Percentiles rank a stretch among this genome's conserved stretches.
Evolutionary conservation across 768 basidiomycete species (phyloP).

Genomic region (Phanerodontia chrysosporium): DNA sequence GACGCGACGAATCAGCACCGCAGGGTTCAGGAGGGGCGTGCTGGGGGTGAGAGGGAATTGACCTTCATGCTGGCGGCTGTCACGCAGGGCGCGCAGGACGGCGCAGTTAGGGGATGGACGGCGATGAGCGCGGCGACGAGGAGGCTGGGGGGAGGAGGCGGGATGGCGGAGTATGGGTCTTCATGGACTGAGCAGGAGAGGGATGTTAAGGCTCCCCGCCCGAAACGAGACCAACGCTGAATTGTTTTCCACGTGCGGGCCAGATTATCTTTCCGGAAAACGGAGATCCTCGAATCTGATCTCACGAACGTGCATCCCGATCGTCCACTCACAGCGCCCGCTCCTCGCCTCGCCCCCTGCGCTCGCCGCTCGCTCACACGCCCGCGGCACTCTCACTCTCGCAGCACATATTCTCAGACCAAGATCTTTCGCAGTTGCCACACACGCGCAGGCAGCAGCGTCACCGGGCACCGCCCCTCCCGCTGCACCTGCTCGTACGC

Average conservation of each 20-base stretch:
- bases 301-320: slow-evolving; percentile 11
- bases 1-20: slow-evolving; percentile 11
- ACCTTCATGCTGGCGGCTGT: slow-evolving; percentile 28
- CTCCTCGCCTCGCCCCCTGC: neutral
- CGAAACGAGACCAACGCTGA: slow-evolving; percentile 2
- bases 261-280: slow-evolving; percentile 4
- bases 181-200: slow-evolving; percentile 15
- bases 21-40: slow-evolving; percentile 7
- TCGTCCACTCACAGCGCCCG: neutral
- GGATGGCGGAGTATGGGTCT: slow-evolving; percentile 1
- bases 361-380: neutral
- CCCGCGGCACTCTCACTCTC: neutral
- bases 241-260: slow-evolving; percentile 9
- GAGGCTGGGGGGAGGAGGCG: slow-evolving; percentile 1
- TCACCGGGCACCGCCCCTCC: slow-evolving; percentile 81
- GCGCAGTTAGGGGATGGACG: neutral
- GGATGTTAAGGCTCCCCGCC: slow-evolving; percentile 9
- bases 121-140: slow-evolving; percentile 3
- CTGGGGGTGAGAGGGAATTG: slow-evolving; percentile 3
- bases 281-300: slow-evolving; percentile 12
- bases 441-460: slow-evolving; percentile 65
- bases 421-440: slow-evolving; percentile 89
- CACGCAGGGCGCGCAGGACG: neutral
- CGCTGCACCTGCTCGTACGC: slow-evolving; percentile 79
- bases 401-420: slow-evolving; percentile 39